A percentile compares a stretch with the other conserved stretches of the same genome.
phyloP scores from a whole-genome alignment of 805 yeast species.

The Pichia cephalocereana region DNA sequence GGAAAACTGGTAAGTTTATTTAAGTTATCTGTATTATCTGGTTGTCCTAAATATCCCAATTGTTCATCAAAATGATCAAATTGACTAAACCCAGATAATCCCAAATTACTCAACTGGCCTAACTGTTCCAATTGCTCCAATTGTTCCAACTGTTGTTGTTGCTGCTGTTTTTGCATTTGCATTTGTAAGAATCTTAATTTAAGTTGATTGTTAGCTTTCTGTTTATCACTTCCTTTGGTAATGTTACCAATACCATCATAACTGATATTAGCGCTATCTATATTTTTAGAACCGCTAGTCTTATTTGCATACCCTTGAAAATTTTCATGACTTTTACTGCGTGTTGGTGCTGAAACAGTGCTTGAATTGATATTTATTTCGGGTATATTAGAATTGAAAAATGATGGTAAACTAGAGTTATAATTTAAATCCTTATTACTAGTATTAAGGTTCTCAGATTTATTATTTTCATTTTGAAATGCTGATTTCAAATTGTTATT shows the following conservation, averaged over 20 bases:
- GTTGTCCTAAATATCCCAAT: background rate
- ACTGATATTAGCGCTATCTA: no score
- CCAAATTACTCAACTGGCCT: background rate
- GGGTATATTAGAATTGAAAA: background rate
- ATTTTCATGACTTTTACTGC: background rate
- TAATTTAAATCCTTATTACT: background rate
- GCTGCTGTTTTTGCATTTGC: conserved; percentile 3
- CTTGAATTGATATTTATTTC: background rate
- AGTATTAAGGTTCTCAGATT: background rate
- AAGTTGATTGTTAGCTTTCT: background rate
- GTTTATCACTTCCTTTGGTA: no score
- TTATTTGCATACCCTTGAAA: background rate
- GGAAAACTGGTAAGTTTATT: background rate
- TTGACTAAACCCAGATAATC: background rate
- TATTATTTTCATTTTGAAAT: background rate
- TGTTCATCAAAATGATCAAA: background rate
- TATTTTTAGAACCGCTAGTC: no score
- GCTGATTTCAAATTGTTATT: background rate
- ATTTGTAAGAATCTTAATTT: background rate
- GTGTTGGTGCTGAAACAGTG: background rate
- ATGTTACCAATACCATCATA: no score
- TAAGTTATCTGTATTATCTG: background rate
- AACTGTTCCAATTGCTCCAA: background rate
- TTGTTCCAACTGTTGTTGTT: conserved; percentile 7
- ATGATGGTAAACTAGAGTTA: background rate